Conservation (phyloP, 225 moss, liverwort and hornwort genomes). For the Marchantia paleacea region DNA sequence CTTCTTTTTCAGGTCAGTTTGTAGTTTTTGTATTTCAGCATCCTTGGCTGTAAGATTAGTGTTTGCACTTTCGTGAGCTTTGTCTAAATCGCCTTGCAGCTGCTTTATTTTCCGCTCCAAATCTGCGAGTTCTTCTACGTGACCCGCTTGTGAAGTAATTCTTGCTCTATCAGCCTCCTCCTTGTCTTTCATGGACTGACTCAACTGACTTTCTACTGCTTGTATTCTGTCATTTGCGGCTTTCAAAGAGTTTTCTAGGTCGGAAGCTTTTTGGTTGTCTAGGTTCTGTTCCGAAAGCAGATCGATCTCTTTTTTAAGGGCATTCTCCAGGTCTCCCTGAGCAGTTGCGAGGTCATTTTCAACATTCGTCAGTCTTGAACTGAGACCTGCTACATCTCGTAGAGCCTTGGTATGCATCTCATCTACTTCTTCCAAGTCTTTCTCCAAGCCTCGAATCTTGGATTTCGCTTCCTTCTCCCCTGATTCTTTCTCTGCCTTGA, state of each 20-base stretch:
- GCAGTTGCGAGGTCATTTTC: neutral
- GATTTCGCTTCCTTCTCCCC: conserved; percentile 17
- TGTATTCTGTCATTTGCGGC: conserved; percentile 11
- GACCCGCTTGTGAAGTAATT: neutral
- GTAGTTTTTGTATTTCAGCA: conserved; percentile 28
- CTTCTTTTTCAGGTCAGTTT: conserved; percentile 38
- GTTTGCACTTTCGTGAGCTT: conserved; percentile 14
- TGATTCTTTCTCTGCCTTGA: conserved; percentile 27
- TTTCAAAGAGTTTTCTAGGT: conserved; percentile 25
- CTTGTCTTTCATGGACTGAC: conserved; percentile 13
- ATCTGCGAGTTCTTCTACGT: conserved; percentile 33
- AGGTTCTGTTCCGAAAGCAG: conserved; percentile 2
- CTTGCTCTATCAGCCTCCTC: neutral
- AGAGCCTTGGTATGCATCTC: neutral
- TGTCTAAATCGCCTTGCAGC: conserved; percentile 21
- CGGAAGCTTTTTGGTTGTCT: conserved; percentile 7
- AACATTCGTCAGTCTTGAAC: neutral
- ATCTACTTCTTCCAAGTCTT: neutral
- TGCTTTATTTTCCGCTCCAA: conserved; percentile 34
- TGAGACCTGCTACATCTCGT: neutral
- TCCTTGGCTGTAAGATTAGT: conserved; percentile 28
- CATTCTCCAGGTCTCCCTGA: conserved; percentile 5
- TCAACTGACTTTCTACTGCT: conserved; percentile 1
- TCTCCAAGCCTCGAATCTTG: conserved; percentile 29
- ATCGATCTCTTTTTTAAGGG: neutral